phyloP scores from a whole-genome alignment of 2,329 filamentous ascomycete species.

The Colletotrichum tropicicola region DNA sequence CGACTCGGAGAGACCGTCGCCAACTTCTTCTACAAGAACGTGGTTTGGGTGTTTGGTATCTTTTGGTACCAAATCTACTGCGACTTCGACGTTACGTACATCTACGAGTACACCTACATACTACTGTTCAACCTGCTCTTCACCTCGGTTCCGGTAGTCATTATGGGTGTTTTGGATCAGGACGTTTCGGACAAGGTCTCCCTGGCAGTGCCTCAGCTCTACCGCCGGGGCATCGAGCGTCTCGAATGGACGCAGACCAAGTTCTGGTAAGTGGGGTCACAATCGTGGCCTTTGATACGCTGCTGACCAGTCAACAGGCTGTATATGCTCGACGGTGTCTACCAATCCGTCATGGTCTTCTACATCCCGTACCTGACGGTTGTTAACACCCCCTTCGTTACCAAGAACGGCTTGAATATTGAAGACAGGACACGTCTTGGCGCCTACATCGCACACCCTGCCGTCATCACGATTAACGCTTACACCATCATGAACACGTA shows the following conservation, averaged over 20 bases:
- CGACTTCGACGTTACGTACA: slow-evolving; percentile 95
- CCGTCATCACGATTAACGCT: slow-evolving; percentile 88
- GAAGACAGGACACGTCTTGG: slow-evolving; percentile 86
- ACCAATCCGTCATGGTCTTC: slow-evolving; percentile 93
- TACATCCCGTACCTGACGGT: slow-evolving; percentile 91
- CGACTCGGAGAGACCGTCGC: slow-evolving; percentile 91
- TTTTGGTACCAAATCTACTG: slow-evolving; percentile 98
- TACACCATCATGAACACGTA: slow-evolving; percentile 98
- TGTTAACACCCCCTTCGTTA: slow-evolving; percentile 72
- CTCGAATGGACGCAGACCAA: slow-evolving; percentile 96
- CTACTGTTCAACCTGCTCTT: slow-evolving; percentile 96
- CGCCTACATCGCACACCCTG: slow-evolving; percentile 84
- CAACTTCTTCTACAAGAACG: slow-evolving; percentile 99
- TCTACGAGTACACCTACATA: slow-evolving; percentile 98
- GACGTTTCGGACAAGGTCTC: slow-evolving; percentile 96
- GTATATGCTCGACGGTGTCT: slow-evolving; percentile 94
- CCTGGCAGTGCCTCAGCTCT: slow-evolving; percentile 92
- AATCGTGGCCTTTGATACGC: neutral
- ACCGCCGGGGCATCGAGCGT: slow-evolving; percentile 93
- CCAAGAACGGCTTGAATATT: slow-evolving; percentile 77
- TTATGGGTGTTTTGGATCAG: slow-evolving; percentile 97
- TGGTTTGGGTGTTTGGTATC: slow-evolving; percentile 95
- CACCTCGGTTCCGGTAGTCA: slow-evolving; percentile 91
- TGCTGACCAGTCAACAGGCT: slow-evolving; percentile 62
- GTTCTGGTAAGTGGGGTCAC: slow-evolving; percentile 78